Evolutionary conservation across 2,329 filamentous ascomycete species (phyloP).

Genomic region (Camillea tinctor): DNA sequence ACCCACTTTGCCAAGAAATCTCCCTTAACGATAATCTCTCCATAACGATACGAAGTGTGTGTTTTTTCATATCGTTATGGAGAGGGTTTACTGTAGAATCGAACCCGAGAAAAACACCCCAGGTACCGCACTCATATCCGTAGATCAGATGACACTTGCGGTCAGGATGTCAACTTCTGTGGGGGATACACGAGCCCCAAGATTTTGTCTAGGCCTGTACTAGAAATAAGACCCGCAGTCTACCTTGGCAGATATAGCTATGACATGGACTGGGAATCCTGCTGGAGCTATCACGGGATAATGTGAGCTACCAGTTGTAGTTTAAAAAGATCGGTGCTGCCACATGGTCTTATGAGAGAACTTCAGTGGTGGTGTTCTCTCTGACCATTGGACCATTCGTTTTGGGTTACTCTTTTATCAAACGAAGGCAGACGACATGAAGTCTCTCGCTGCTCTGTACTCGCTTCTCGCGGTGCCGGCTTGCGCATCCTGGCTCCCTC

Average conservation of each 20-base stretch:
- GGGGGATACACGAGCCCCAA: neutral
- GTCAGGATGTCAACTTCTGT: neutral
- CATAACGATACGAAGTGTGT: no score
- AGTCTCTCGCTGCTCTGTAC: slow-evolving; percentile 7
- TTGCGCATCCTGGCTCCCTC: slow-evolving; percentile 18
- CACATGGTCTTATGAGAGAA: neutral
- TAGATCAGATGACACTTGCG: neutral
- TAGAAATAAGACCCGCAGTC: neutral
- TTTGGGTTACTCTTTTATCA: neutral
- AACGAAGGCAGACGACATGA: slow-evolving; percentile 14
- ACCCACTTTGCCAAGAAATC: no score
- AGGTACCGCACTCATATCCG: neutral
- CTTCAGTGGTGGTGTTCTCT: neutral
- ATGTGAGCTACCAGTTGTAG: neutral
- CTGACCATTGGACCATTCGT: neutral
- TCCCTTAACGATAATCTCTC: no score
- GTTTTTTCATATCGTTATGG: no score
- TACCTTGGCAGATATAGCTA: neutral
- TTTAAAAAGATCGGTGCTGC: neutral
- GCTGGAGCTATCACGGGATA: neutral
- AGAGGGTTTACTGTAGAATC: no score
- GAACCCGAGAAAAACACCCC: neutral
- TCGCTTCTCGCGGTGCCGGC: slow-evolving; percentile 15
- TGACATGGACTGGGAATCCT: neutral
- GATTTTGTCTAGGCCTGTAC: neutral